Base-by-base conservation (phyloP, 306 rosid species). In the Malus fusca region DNA sequence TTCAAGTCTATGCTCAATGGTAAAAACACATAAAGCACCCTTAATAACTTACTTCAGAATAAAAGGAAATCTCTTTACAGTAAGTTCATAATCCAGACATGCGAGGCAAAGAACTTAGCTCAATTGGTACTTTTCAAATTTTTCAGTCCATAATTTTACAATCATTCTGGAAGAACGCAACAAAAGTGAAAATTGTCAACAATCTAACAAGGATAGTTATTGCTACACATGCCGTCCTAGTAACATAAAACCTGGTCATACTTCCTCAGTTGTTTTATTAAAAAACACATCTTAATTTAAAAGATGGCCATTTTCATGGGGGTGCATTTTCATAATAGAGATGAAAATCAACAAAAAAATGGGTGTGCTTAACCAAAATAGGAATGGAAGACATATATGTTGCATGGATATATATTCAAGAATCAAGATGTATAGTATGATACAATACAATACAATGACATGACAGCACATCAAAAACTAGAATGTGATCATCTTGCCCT, bases 151-250 rank as follows among this genome's bases (percentile, higher is more conserved):
- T 65, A 65, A 65, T 65, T 65, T 42, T 21, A 40, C 25, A 65
- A 17, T 9, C 10, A 6, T 56, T 56, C 25, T 21, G 9, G 21
- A 56, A 56, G 19, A 15, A 62, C 21, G 2, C 30, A 28, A 26
- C 3, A 6, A 14, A 35, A 43, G 58, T 43, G 58, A 43, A 43
- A 60, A 43, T 25, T 4, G 1, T 43, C 58, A 68, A 51, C 23
- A 44, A 25, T 9, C 72, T 15, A 30, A 68, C 35, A 44, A 44
- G 73, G 37, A 23, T 17, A 68, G 17, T 23, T 12, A 14, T 8
- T 91, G 97, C 63, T 90, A 91, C 84, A 85, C 95, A 2, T 89
- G 93, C 46, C 91, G 85, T 82, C 91, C 93, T 22, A 91, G 81
- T 75, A 88, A 72, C 89, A 93, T 33, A 89, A 46, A 68, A 43